phyloP scores from a whole-genome alignment of 2,329 filamentous ascomycete species.

The Neofusicoccum parvum region DNA sequence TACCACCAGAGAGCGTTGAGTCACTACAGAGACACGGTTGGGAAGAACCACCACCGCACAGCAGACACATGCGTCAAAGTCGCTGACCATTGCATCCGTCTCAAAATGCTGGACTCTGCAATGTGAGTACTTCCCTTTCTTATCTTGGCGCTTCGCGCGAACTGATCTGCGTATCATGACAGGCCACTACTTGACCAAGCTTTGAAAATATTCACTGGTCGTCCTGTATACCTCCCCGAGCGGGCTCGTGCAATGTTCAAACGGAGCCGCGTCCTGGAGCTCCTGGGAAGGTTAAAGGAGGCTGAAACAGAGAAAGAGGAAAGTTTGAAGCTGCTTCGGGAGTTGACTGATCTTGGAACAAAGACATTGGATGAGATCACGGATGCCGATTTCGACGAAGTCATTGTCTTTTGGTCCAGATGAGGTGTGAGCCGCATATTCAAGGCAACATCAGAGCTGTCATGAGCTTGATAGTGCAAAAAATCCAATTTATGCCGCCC shows the following conservation, averaged over 20 bases:
- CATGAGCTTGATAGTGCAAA: neutral
- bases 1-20: slow-evolving; percentile 22
- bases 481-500: neutral
- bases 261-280: neutral
- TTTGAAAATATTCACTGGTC: neutral
- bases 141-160: neutral
- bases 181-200: neutral
- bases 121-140: neutral
- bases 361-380: neutral
- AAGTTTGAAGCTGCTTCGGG: neutral
- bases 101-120: slow-evolving; percentile 1
- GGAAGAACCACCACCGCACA: slow-evolving; percentile 25
- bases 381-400: slow-evolving; percentile 14
- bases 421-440: neutral
- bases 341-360: neutral
- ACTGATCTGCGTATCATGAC: neutral
- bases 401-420: slow-evolving; percentile 20
- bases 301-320: neutral
- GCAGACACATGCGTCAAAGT: slow-evolving; percentile 24
- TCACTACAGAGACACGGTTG: slow-evolving; percentile 23
- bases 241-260: slow-evolving; percentile 15
- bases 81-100: slow-evolving; percentile 22
- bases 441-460: too few relatives aligned
- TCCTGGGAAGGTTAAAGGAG: neutral
- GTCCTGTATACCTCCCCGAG: neutral